phyloP scores from a whole-genome alignment of 106 monocot genomes.

The Dendrobium officinale region DNA sequence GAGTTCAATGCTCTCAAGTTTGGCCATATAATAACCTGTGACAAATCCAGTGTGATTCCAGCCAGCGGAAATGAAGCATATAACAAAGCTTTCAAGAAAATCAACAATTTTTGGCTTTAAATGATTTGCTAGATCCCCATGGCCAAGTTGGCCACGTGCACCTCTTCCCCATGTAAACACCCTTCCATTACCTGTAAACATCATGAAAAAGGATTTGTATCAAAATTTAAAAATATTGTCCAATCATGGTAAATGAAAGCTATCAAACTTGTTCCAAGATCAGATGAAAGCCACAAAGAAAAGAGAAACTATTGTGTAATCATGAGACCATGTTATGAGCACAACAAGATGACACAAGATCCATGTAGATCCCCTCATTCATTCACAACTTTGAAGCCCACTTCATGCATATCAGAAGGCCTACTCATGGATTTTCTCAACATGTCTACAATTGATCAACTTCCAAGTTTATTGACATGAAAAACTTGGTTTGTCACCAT shows the following conservation, averaged over 20 bases:
- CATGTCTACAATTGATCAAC: background rate
- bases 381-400: background rate
- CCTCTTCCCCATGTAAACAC: slow-evolving; percentile 79
- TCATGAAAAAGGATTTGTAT: background rate
- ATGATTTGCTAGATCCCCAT: slow-evolving; percentile 36
- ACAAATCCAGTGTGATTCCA: slow-evolving; percentile 90
- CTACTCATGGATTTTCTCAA: background rate
- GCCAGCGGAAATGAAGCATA: slow-evolving; percentile 64
- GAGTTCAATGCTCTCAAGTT: background rate
- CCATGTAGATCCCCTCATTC: background rate
- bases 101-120: slow-evolving; percentile 45
- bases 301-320: background rate
- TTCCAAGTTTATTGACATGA: background rate
- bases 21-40: slow-evolving; percentile 35
- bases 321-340: background rate
- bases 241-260: background rate
- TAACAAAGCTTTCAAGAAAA: slow-evolving; percentile 26
- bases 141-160: slow-evolving; percentile 73
- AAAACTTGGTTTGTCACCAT: background rate
- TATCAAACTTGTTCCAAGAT: background rate
- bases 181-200: slow-evolving; percentile 47
- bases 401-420: background rate
- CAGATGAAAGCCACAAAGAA: background rate
- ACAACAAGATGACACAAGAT: background rate
- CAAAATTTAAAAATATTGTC: background rate